Conservation (phyloP, 2,329 filamentous ascomycete species). For the Hypomyces perniciosus region DNA sequence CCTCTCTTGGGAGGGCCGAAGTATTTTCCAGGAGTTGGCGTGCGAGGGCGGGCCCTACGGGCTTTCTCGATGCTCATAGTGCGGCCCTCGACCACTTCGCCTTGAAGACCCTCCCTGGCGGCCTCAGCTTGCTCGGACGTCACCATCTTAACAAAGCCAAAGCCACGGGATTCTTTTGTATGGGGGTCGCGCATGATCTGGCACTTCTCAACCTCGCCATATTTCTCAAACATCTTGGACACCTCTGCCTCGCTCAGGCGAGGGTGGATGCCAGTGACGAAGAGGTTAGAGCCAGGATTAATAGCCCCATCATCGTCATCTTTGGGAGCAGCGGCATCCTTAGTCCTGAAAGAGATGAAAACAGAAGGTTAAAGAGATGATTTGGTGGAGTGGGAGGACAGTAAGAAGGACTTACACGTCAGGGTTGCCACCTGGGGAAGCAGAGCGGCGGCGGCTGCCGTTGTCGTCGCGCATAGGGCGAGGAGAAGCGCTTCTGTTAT, state of each 20-base stretch:
- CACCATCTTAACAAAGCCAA: constrained; percentile 99
- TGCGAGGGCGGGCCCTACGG: constrained; percentile 87
- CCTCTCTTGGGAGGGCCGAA: constrained; percentile 97
- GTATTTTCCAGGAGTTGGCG: constrained; percentile 97
- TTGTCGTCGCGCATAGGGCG: constrained; percentile 56
- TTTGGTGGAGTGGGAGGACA: background rate
- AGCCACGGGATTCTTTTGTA: constrained; percentile 96
- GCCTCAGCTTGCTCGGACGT: constrained; percentile 92
- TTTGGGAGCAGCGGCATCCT: constrained; percentile 46
- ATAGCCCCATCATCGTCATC: constrained; percentile 71
- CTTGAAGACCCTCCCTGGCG: constrained; percentile 91
- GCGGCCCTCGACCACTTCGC: constrained; percentile 89
- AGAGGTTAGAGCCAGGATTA: constrained; percentile 96
- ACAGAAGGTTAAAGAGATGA: constrained; percentile 10
- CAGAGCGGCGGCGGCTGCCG: constrained; percentile 54
- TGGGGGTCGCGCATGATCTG: constrained; percentile 99
- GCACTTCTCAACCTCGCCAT: constrained; percentile 97
- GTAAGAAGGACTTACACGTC: constrained; percentile 21
- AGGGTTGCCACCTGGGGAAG: constrained; percentile 50
- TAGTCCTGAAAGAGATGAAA: constrained; percentile 30
- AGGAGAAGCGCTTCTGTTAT: constrained; percentile 61
- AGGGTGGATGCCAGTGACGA: constrained; percentile 96
- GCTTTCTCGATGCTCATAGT: constrained; percentile 99
- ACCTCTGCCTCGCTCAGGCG: constrained; percentile 86
- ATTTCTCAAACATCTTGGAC: constrained; percentile 94